Base-by-base conservation (phyloP, 2,329 filamentous ascomycete genomes). In the Ascochyta viciae-villosae region DNA sequence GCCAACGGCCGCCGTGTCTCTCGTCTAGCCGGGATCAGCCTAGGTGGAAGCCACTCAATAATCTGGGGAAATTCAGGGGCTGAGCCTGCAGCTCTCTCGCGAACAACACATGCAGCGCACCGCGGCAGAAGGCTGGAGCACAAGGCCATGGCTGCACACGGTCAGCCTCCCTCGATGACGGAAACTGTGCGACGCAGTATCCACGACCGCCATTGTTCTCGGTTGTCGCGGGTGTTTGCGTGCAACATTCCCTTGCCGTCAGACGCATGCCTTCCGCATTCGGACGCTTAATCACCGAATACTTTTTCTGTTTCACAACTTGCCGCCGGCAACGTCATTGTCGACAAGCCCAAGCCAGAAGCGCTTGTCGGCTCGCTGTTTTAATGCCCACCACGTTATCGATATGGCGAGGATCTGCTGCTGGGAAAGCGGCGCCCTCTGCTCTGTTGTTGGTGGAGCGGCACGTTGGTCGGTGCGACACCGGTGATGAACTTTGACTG, bases 21-120 rank as follows among this genome's bases (percentile, higher is more conserved):
- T 35, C 9, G 13, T 24, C 61, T 68, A 68, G 58, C 72, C 54
- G 39, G 48, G 68, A 1, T 15, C 61, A 61, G 63, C 54, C 40
- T 56, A 56, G 53, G 29, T 22, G 4, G 40, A 35, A 57, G 64
- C 64, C 66, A 69, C 35, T 55, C 68, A 71, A 72, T 72, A 71
- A 72, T 60, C 66, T 63, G 71, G 72, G 72, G 69, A 63, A 73
- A 71, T 73, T 73, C 70, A 72, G 69, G 70, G 71, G 69, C 58
- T 45, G 54, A 51, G 58, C 50, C 55, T 65, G 58, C 61, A 58
- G 24, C 37, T 43, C 35, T 19, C 37, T 47, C 35, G 42, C 42
- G 37, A 37, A 43, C 41, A 42, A 50, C 42, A 55, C 41, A 46
- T 37, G 31, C 46, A 47, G 15, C 47, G 42, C 37, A 50, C 47